A percentile compares a stretch with the other conserved stretches of the same genome.
phyloP scores from a whole-genome alignment of 129 eudicot genomes.

The Oenanthe sinensis region DNA sequence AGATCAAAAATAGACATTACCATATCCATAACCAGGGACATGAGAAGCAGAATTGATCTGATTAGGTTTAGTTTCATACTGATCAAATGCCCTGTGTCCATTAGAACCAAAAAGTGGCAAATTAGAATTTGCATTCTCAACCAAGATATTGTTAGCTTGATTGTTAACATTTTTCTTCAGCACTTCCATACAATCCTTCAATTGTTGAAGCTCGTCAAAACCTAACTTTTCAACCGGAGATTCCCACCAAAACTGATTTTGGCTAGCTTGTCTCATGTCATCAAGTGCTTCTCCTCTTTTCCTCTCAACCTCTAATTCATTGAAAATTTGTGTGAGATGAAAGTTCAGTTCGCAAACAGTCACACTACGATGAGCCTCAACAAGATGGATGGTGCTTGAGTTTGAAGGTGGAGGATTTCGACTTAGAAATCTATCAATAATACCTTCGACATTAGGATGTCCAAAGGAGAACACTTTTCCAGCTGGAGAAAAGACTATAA shows the following conservation, averaged over 20 bases:
- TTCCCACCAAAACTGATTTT: constrained; percentile 51
- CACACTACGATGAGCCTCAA: constrained; percentile 40
- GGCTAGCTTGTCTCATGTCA: constrained; percentile 26
- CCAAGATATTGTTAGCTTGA: constrained; percentile 17
- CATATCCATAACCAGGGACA: constrained; percentile 23
- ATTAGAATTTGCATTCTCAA: constrained; percentile 13
- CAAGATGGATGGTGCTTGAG: constrained; percentile 25
- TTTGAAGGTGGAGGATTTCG: constrained; percentile 25
- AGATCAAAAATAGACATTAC: constrained; percentile 15
- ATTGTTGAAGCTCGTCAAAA: constrained; percentile 33
- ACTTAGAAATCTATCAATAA: constrained; percentile 27
- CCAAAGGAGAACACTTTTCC: constrained; percentile 56
- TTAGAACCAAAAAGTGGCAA: constrained; percentile 17
- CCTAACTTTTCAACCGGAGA: constrained; percentile 33
- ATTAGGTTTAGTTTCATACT: constrained; percentile 26
- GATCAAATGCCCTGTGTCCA: constrained; percentile 19
- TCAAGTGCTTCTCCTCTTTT: constrained; percentile 28
- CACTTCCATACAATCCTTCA: constrained; percentile 40
- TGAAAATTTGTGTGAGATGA: constrained; percentile 23
- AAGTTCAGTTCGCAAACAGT: constrained; percentile 37
- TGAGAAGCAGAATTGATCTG: constrained; percentile 10
- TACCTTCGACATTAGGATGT: constrained; percentile 41
- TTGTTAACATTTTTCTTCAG: constrained; percentile 33
- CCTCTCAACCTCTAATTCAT: constrained; percentile 34
- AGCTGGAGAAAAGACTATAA: constrained; percentile 53